phyloP scores from a whole-genome alignment of 306 rosid species.

The Amphicarpaea edgeworthii region DNA sequence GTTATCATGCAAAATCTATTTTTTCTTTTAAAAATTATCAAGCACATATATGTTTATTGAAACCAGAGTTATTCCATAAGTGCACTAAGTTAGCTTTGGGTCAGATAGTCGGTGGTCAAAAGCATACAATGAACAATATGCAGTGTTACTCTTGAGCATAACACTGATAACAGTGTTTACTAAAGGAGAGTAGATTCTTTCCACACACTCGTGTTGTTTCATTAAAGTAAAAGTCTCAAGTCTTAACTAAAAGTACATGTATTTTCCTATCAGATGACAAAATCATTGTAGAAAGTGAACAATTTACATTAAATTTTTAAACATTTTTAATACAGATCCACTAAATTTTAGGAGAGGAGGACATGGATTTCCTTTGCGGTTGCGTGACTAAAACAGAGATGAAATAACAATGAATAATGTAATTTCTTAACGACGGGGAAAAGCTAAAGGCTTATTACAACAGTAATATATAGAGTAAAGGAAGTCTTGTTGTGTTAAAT shows the following conservation, averaged over 20 bases:
- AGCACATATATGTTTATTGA: background rate
- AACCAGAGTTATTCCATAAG: no score
- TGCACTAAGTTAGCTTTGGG: no score
- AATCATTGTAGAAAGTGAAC: background rate
- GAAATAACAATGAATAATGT: background rate
- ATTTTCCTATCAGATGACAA: background rate
- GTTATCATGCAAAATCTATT: background rate
- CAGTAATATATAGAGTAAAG: constrained; percentile 31
- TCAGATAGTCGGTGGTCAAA: no score
- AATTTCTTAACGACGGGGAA: constrained; percentile 20
- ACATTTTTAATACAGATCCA: background rate
- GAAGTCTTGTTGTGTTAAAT: background rate
- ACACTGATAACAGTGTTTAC: background rate
- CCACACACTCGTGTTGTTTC: background rate
- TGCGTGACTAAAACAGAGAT: background rate
- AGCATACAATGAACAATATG: no score
- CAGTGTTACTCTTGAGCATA: no score
- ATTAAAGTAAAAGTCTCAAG: background rate
- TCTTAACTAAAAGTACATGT: background rate
- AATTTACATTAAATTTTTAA: background rate
- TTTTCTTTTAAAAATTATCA: background rate
- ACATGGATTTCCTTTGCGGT: constrained; percentile 9
- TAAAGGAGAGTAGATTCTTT: background rate
- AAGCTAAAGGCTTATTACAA: background rate
- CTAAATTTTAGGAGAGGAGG: background rate